Percentiles rank a stretch among this genome's conserved stretches.
Evolutionary conservation across 768 basidiomycete genomes (phyloP).

Genomic region (Xerocomus spinulosus): DNA sequence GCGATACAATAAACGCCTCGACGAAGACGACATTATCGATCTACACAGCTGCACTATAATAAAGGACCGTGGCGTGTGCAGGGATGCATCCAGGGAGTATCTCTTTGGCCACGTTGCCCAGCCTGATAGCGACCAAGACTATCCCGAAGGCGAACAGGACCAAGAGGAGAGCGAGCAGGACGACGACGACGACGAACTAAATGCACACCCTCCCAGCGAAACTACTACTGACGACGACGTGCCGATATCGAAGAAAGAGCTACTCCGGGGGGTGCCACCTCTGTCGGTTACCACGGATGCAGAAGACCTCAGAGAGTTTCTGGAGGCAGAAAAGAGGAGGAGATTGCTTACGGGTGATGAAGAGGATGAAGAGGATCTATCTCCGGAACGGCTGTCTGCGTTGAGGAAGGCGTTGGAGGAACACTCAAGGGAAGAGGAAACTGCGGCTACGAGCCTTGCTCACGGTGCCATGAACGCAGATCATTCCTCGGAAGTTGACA

Average conservation of each 20-base stretch:
- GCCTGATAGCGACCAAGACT: slow-evolving; percentile 35
- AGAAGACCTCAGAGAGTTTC: slow-evolving; percentile 59
- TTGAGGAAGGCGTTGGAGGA: slow-evolving; percentile 16
- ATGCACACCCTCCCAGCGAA: slow-evolving; percentile 40
- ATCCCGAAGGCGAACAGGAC: slow-evolving; percentile 36
- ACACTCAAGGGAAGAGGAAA: slow-evolving; percentile 7
- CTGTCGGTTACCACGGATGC: slow-evolving; percentile 47
- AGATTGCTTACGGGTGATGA: slow-evolving; percentile 37
- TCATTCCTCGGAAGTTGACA: slow-evolving; percentile 5
- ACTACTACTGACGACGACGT: slow-evolving; percentile 22
- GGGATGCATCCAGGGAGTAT: slow-evolving; percentile 36
- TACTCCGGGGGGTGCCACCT: slow-evolving; percentile 40
- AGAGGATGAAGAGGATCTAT: slow-evolving; percentile 24
- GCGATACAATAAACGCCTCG: slow-evolving; percentile 59
- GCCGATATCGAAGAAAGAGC: slow-evolving; percentile 30
- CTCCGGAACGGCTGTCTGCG: slow-evolving; percentile 14
- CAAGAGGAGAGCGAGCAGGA: slow-evolving; percentile 48
- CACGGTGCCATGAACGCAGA: slow-evolving; percentile 6
- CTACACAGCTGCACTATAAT: slow-evolving; percentile 56
- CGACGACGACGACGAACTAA: slow-evolving; percentile 56
- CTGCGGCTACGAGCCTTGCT: slow-evolving; percentile 2
- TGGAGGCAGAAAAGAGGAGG: slow-evolving; percentile 56
- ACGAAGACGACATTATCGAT: slow-evolving; percentile 80
- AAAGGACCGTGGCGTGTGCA: slow-evolving; percentile 66
- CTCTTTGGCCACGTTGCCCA: slow-evolving; percentile 51